Evolutionary conservation across 257 asterid species (phyloP), one percentile per base, ranked within the genome.

Genomic region (Gynochthodes officinalis): DNA sequence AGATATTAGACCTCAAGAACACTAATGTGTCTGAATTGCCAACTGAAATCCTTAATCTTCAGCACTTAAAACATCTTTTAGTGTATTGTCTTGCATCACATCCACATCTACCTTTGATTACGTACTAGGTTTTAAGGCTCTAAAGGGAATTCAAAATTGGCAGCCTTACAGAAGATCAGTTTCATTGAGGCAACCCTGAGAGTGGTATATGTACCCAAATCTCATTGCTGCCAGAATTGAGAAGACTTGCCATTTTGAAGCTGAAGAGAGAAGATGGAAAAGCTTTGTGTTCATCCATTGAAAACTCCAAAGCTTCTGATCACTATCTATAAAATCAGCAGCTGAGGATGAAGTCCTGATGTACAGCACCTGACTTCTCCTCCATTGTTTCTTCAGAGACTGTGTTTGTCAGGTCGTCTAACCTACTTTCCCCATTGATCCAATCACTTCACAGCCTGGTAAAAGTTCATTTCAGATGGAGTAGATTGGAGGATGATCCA

Each of bases 1-100:
- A 84, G 77, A 63, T 64, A 18, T 73, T 81, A 61, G 83, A 81
- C 66, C 82, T 84, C 16, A 78, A 76, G 69, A 74, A 74, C 62
- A 76, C 84, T 0, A 21, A 70, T 32, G 72, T 81, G 25, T 70
- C 71, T 4, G 81, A 76, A 72, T 76, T 84, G 74, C 86, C 82
- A 1, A 58, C 40, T 43, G 81, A 78, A 68, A 81, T 76, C 52
- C 67, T 67, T 8, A 76, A 75, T 40, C 86, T 84, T 67, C 44
- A 40, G 59, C n/a, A 74, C 32, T 80, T 81, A 42, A 52, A 77
- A 21, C 78, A 84, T 68, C 84, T 84, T 40, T 50, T 76, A 40
- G 77, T 81, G 8, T 73, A 71, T 65, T 73, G 42, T 40, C 59
- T 13, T 16, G 82, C 70, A 15, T 67, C 18, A 3, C 59, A 61